These are phyloP conservation scores for Ustulina deusta DNA, from an alignment of 2,329 filamentous ascomycete genomes.

Conservation along the genomic window DNA sequence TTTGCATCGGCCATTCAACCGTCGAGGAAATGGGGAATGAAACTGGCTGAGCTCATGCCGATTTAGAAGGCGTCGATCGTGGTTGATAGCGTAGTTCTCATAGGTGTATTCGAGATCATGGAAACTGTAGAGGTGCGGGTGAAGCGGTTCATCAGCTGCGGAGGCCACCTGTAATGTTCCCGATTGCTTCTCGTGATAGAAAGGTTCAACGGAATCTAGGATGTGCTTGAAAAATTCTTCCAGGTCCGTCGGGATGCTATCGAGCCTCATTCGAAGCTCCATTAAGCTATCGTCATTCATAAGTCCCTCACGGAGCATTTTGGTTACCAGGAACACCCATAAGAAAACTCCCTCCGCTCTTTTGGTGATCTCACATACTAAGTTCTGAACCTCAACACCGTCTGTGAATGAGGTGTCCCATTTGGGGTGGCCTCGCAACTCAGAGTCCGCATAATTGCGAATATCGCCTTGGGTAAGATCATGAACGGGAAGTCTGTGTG, in stretches of 20 bases:
- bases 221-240: constrained; percentile 18
- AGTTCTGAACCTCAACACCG: not conserved
- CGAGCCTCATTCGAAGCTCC: constrained; percentile 9
- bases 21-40: too few relatives aligned
- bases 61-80: too few relatives aligned
- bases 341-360: constrained; percentile 12
- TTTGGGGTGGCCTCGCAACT: constrained; percentile 2
- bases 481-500: not conserved
- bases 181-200: constrained; percentile 13
- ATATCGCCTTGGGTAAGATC: constrained; percentile 6
- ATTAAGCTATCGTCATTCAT: constrained; percentile 13
- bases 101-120: too few relatives aligned
- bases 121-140: constrained; percentile 5
- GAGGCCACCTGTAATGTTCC: constrained; percentile 2
- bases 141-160: constrained; percentile 6
- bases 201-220: not conserved
- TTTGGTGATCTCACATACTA: not conserved
- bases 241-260: constrained; percentile 4
- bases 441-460: not conserved
- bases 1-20: too few relatives aligned
- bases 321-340: constrained; percentile 13
- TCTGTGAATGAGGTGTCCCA: not conserved
- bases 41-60: too few relatives aligned
- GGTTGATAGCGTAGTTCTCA: too few relatives aligned
- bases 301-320: constrained; percentile 7